phyloP scores from a whole-genome alignment of 108 stramenopile species.

The Licmophora abbreviata region DNA sequence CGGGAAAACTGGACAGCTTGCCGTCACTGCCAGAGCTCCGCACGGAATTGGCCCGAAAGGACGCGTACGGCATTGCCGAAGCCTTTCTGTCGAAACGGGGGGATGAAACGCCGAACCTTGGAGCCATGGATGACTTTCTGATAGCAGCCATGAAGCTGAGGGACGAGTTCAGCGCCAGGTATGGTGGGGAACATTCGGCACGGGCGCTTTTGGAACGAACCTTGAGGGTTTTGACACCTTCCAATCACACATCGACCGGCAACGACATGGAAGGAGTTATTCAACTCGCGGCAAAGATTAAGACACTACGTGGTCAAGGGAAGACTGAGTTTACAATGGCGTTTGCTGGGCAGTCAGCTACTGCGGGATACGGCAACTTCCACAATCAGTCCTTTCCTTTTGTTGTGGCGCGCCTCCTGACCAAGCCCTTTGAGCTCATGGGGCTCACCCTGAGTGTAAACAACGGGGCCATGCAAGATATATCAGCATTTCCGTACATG shows the following conservation, averaged over 20 bases:
- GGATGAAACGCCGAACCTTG: not conserved
- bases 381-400: conserved; percentile 74
- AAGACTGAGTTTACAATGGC: conserved; percentile 41
- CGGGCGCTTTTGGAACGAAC: conserved; percentile 40
- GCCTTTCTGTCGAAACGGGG: too few species aligned
- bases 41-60: conserved; percentile 17
- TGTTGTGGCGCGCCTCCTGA: conserved; percentile 42
- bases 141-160: conserved; percentile 15
- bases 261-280: too few species aligned
- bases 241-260: too few species aligned
- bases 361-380: conserved; percentile 75
- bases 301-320: too few species aligned
- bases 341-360: conserved; percentile 82
- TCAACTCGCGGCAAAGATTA: too few species aligned
- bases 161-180: conserved; percentile 30
- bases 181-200: conserved; percentile 60
- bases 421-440: conserved; percentile 21
- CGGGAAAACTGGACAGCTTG: too few species aligned
- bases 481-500: conserved; percentile 81
- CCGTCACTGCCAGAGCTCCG: too few species aligned
- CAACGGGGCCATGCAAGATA: conserved; percentile 78
- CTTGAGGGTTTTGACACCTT: too few species aligned
- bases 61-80: conserved; percentile 20
- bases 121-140: conserved; percentile 40
- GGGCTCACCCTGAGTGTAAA: conserved; percentile 44